Base-by-base conservation (phyloP, 192 early-diverging fungal genomes). In the Diversispora eburnea region DNA sequence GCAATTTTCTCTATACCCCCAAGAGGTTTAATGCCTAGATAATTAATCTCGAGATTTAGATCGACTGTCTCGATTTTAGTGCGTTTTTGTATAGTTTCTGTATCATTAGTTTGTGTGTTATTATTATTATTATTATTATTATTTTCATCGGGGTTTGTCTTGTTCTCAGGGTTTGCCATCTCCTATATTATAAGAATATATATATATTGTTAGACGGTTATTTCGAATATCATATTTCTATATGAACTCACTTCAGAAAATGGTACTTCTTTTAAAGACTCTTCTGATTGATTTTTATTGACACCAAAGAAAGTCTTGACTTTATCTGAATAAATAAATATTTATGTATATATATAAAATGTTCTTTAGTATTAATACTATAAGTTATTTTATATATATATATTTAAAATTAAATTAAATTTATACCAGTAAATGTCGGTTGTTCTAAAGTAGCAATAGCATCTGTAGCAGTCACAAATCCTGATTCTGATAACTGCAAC, bases 401-500 rank as follows among this genome's bases (percentile, higher is more conserved):
- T n/a, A n/a, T n/a, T n/a, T n/a, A n/a, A n/a, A n/a, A n/a, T n/a
- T n/a, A n/a, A n/a, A 33, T 8, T 3, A 8, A 33, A 12, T 33
- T 33, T 4, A 64, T 39, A 72, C 73, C 72, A 72, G 82, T 73
- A 74, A 75, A 73, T 57, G 62, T 81, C 70, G 39, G 78, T 73
- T n/a, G 81, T 22, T 82, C 79, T 55, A 84, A 75, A 47, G 78
- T 78, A 2, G 86, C 84, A 73, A 81, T 52, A 4, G 89, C 90
- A 46, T 93, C 88, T 19, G 83, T 80, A n/a, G 92, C 82, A 46
- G 83, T 82, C 46, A 96, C 80, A 8, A 90, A 55, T 57, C 93
- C 92, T 49, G 91, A 88, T 49, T 95, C 91, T 45, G 87, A 90
- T 47, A 96, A 83, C 77, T 92, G 89, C 67, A 98, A 83, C 6